Evolutionary conservation across 441 rosid genomes (phyloP), one percentile per base, ranked within the genome.

Genomic region (Brassica hybrid): DNA sequence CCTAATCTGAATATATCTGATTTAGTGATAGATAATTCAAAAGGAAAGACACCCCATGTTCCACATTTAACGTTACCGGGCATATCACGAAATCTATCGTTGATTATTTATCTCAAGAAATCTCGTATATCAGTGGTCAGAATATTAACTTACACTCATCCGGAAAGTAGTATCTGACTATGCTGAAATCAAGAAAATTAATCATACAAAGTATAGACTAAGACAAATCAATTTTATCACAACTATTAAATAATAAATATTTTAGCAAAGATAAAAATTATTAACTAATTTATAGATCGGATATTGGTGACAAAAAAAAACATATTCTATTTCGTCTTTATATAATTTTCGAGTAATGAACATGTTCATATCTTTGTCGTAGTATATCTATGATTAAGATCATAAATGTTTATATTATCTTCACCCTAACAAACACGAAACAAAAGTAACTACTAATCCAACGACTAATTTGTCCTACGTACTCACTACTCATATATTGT

Each of bases 391-490:
- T 79, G 68, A 74, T 79, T 73, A 73, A 21, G 8, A n/a, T 62
- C 61, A 57, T 12, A 60, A 34, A 27, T 23, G 45, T 73, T 43
- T 69, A 79, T 69, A 74, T 73, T 73, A 73, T 79, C 78, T 52
- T 68, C 7, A 62, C 71, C 38, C 27, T 38, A 78, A 67, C 77
- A 52, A 73, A 67, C 38, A 25, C 41, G 60, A n/a, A 19, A 56
- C 52, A 17, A 45, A 2, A 77, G 64, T 38, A 78, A 79, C 79
- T 74, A 74, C 76, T 79, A 74, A 74, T 74, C 57, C 69, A 79
- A 70, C 76, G 76, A 79, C 82, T 69, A 23, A 57, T 79, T 79
- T 75, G 82, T 74, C 79, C 32, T 70, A 64, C 67, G n/a, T 30
- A 65, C 65, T 74, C 63, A 3, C 13, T 30, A 65, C 65, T 74